Percentiles rank a stretch among this genome's conserved stretches.
Evolutionary conservation across 2,329 filamentous ascomycete species (phyloP).

Genomic region (Ophiostoma novo-ulmi): DNA sequence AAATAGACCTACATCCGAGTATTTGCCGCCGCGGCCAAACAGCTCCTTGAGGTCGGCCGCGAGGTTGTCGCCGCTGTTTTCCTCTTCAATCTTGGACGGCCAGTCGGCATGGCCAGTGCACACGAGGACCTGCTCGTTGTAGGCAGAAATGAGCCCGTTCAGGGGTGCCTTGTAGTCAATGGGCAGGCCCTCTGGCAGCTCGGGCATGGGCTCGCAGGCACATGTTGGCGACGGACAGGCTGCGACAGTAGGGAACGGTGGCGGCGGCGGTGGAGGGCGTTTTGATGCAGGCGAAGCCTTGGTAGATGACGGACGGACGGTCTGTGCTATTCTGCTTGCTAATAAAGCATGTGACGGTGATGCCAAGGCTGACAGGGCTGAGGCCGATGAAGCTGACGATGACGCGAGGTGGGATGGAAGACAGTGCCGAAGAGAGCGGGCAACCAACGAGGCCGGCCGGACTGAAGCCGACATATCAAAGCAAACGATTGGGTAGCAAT

Average conservation of each 20-base stretch:
- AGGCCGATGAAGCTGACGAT: not conserved
- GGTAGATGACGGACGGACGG: not conserved
- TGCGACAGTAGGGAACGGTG: constrained; percentile 42
- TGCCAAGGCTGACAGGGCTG: no score
- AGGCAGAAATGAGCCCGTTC: constrained; percentile 70
- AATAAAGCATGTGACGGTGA: not conserved
- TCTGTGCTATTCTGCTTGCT: not conserved
- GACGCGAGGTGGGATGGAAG: not conserved
- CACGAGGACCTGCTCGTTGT: constrained; percentile 76
- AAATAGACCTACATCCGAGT: constrained; percentile 29
- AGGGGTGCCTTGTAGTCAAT: constrained; percentile 69
- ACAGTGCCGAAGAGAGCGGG: not conserved
- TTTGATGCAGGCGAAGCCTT: not conserved
- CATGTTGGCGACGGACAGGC: constrained; percentile 73
- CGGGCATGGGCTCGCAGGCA: constrained; percentile 61
- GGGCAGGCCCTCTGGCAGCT: constrained; percentile 60
- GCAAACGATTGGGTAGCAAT: not conserved
- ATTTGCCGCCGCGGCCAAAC: constrained; percentile 60
- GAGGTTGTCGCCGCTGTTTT: constrained; percentile 61
- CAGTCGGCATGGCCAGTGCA: constrained; percentile 78
- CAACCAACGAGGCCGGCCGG: constrained; percentile 5
- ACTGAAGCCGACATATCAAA: not conserved
- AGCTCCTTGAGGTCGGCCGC: constrained; percentile 67
- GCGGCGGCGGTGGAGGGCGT: constrained; percentile 24
- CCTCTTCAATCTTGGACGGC: constrained; percentile 78